These are phyloP conservation scores for Apostasia ramifera DNA, from an alignment of 106 monocot genomes.

Conservation along the genomic window DNA sequence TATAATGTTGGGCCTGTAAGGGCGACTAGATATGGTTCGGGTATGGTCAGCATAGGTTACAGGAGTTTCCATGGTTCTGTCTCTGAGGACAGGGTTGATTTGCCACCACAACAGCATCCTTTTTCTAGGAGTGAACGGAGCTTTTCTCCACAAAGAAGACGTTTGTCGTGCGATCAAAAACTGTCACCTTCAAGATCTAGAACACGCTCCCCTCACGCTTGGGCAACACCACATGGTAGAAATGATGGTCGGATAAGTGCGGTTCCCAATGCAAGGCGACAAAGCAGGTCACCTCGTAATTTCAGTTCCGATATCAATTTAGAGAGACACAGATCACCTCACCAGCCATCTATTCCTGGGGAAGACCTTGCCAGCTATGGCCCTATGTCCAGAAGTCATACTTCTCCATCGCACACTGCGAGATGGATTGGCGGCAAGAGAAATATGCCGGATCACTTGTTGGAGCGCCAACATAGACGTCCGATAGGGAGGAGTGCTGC, in stretches of 20 bases:
- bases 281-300: slow-evolving; percentile 37
- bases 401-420: slow-evolving; percentile 31
- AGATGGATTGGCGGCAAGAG: slow-evolving; percentile 59
- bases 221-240: slow-evolving; percentile 46
- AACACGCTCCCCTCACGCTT: slow-evolving; percentile 58
- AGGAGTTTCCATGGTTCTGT: slow-evolving; percentile 24
- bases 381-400: slow-evolving; percentile 22
- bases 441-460: slow-evolving; percentile 11
- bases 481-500: slow-evolving; percentile 41
- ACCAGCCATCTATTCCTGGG: slow-evolving; percentile 16
- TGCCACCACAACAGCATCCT: slow-evolving; percentile 12
- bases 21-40: slow-evolving; percentile 24
- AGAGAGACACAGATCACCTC: slow-evolving; percentile 24
- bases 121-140: slow-evolving; percentile 32
- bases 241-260: slow-evolving; percentile 13
- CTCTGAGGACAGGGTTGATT: slow-evolving; percentile 16
- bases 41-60: slow-evolving; percentile 9
- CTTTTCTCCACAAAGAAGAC: slow-evolving; percentile 44
- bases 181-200: slow-evolving; percentile 72
- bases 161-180: slow-evolving; percentile 22
- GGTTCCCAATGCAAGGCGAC: slow-evolving; percentile 13
- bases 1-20: slow-evolving; percentile 15
- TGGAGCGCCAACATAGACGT: slow-evolving; percentile 24
- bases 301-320: slow-evolving; percentile 20
- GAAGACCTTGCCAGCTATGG: slow-evolving; percentile 19